These are phyloP conservation scores for Prunus yedoensis DNA, from an alignment of 331 rosid species.

Conservation along the genomic window DNA sequence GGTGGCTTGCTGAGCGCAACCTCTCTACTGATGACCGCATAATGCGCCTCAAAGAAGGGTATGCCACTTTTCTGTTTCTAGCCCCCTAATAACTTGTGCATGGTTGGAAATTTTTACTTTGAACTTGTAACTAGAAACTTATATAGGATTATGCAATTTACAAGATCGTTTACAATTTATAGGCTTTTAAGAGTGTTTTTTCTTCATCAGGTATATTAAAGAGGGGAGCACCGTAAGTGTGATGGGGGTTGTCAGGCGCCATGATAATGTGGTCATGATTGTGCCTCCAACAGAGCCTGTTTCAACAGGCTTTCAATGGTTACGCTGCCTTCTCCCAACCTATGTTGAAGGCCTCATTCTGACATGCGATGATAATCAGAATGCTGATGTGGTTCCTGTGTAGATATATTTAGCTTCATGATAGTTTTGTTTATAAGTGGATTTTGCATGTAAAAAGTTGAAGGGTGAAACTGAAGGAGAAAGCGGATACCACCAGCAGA, in stretches of 20 bases:
- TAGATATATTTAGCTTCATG: constrained; percentile 37
- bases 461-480: constrained; percentile 28
- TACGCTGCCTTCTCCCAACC: constrained; percentile 81
- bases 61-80: neutral
- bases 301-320: constrained; percentile 92
- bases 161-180: neutral
- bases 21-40: constrained; percentile 74
- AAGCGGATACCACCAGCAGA: constrained; percentile 12
- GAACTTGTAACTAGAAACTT: neutral
- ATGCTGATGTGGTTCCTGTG: constrained; percentile 84
- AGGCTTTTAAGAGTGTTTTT: neutral
- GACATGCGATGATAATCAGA: constrained; percentile 79
- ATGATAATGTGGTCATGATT: constrained; percentile 89
- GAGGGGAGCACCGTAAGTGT: constrained; percentile 98
- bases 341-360: constrained; percentile 76
- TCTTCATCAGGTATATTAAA: constrained; percentile 68
- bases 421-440: constrained; percentile 22
- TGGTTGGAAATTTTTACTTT: neutral
- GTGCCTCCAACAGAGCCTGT: constrained; percentile 78
- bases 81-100: neutral
- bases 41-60: constrained; percentile 99
- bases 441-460: constrained; percentile 22
- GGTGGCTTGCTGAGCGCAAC: constrained; percentile 90
- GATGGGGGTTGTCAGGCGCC: constrained; percentile 91
- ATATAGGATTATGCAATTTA: neutral